These are phyloP conservation scores for Macrolepiota dolichaula DNA, from an alignment of 768 basidiomycete genomes.

Conservation along the genomic window DNA sequence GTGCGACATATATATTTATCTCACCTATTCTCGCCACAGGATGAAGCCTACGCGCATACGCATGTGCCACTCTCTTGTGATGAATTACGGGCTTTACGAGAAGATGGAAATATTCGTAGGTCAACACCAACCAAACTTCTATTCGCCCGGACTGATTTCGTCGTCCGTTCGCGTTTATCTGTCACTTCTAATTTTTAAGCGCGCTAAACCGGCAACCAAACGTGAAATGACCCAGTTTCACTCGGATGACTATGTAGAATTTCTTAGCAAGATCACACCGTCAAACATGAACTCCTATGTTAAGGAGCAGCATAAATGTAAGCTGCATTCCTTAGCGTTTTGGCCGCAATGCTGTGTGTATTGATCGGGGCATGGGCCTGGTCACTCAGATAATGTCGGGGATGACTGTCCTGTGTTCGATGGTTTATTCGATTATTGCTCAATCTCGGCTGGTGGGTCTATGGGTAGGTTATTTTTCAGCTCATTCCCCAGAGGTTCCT, in stretches of 20 bases:
- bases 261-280: constrained; percentile 89
- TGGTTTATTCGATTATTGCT: constrained; percentile 97
- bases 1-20: constrained; percentile 1
- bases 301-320: constrained; percentile 96
- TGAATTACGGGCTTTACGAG: constrained; percentile 99
- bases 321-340: constrained; percentile 17
- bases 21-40: constrained; percentile 35
- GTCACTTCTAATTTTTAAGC: constrained; percentile 40
- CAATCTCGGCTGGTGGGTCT: constrained; percentile 98
- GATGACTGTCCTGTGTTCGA: constrained; percentile 99
- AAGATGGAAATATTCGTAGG: constrained; percentile 99
- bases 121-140: constrained; percentile 13
- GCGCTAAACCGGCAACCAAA: constrained; percentile 98
- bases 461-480: constrained; percentile 70
- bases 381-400: constrained; percentile 82
- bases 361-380: not conserved
- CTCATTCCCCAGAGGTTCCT: not conserved
- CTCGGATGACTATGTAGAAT: constrained; percentile 98
- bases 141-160: not conserved
- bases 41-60: constrained; percentile 99
- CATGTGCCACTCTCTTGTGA: constrained; percentile 99
- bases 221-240: constrained; percentile 99
- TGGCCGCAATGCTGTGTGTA: not conserved
- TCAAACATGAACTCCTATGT: constrained; percentile 92
- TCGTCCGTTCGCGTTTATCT: not conserved